Conservation (phyloP, 306 rosid genomes). For the Quercus rubra region DNA sequence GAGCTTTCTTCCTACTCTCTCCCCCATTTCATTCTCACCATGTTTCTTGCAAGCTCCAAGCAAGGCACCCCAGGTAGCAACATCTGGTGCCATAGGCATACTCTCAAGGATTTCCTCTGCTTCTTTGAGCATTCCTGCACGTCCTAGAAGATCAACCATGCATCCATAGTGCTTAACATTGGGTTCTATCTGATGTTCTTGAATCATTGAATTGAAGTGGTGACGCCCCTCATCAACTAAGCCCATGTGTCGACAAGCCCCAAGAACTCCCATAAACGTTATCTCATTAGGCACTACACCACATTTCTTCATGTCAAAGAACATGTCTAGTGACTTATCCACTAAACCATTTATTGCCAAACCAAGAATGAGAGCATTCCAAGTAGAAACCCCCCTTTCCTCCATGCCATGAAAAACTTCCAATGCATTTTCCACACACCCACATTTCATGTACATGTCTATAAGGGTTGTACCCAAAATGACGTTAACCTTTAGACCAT, state of each 20-base stretch:
- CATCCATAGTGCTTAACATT: conserved; percentile 79
- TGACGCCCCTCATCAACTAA: conserved; percentile 68
- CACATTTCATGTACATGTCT: conserved; percentile 70
- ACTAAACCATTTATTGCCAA: conserved; percentile 74
- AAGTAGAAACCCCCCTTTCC: conserved; percentile 67
- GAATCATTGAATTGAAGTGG: conserved; percentile 57
- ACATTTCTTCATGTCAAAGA: conserved; percentile 51
- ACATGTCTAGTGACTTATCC: conserved; percentile 55
- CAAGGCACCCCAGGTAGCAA: conserved; percentile 87
- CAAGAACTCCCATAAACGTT: conserved; percentile 78
- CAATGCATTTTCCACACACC: conserved; percentile 63
- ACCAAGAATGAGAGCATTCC: conserved; percentile 85
- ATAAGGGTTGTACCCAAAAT: conserved; percentile 43
- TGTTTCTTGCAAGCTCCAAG: conserved; percentile 80
- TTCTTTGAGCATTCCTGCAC: conserved; percentile 74
- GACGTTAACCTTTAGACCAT: conserved; percentile 21
- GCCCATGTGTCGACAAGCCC: conserved; percentile 90
- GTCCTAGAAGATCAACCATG: conserved; percentile 90
- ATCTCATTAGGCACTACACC: conserved; percentile 67
- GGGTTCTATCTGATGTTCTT: conserved; percentile 60
- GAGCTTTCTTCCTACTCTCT: conserved; percentile 73
- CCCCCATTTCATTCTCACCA: conserved; percentile 60
- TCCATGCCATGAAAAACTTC: conserved; percentile 56
- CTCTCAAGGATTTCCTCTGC: conserved; percentile 69
- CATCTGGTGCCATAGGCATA: conserved; percentile 79